Evolutionary conservation across 2,329 filamentous ascomycete genomes (phyloP).

Genomic region (Cercospora zeae-maydis): DNA sequence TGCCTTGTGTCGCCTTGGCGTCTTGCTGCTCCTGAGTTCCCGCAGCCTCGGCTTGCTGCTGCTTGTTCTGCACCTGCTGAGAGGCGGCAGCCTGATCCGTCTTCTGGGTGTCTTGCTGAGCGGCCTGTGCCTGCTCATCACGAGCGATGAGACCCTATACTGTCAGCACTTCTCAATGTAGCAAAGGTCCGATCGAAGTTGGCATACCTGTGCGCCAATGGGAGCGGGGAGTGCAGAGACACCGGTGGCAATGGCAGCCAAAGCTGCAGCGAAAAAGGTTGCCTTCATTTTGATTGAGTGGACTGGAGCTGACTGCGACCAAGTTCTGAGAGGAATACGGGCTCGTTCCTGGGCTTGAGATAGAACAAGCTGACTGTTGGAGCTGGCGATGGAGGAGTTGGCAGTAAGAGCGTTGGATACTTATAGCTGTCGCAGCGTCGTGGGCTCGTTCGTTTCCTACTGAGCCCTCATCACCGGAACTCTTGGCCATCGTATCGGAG

Average conservation of each 20-base stretch:
- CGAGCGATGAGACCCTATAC: background rate
- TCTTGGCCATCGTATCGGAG: background rate
- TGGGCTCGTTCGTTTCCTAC: background rate
- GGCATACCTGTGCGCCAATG: background rate
- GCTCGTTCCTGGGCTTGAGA: background rate
- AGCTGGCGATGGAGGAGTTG: background rate
- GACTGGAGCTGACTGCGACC: background rate
- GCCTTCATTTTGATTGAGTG: background rate
- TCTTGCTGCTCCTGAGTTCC: background rate
- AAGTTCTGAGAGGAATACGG: background rate
- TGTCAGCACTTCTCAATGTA: background rate
- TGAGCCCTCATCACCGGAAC: background rate
- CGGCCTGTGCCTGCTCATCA: background rate
- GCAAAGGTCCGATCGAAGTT: background rate
- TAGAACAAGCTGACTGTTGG: background rate
- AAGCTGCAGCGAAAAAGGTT: background rate
- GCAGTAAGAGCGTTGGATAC: background rate
- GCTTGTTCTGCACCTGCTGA: background rate
- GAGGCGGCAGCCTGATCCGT: background rate
- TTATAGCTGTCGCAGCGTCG: background rate
- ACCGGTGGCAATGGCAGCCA: background rate
- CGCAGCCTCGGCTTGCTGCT: background rate
- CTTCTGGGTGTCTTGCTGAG: background rate
- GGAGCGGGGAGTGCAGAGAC: background rate
- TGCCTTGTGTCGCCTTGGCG: background rate